Evolutionary conservation across 83 land plant species (phyloP), one percentile per base, ranked within the genome.

Genomic region (Larix sibirica): DNA sequence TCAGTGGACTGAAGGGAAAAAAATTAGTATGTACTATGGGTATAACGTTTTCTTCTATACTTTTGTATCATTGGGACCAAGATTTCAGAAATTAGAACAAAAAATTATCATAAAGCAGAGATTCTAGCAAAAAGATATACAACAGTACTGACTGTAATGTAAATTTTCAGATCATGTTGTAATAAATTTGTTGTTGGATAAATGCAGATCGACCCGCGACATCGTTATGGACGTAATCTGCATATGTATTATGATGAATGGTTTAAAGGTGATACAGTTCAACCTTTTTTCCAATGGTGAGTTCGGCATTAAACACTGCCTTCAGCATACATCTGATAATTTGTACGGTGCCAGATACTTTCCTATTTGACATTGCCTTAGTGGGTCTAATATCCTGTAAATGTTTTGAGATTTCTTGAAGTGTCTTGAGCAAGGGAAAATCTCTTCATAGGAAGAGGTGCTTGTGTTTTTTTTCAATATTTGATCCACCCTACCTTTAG

Each of bases 201-300:
- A 70, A 10, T 65, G 84, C 92, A 97, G 99, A 90, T 97, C 82
- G 99, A 97, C 59, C 93, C 99, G 20, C 88, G 96, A 36, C 99
- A 97, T 89, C 91, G 99, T 5, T 97, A 97, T 90, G 99, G 99
- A 54, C 96, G 91, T 47, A 97, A 97, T 83, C 83, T 97, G 47
- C 95, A 94, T 20, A 88, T 88, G 62, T 97, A 97, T 82, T 97
- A 90, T 80, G 84, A 79, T 67, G 66, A 79, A n/a, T 97, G 99
- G 99, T 83, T 92, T 36, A 80, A 92, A 40, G 86, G 90, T 68
- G 88, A 90, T 33, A 97, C 95, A 80, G 56, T 61, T 68, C 89
- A 97, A 68, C 98, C 99, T 26, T 97, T 97, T 88, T 97, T 95
- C 86, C 94, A 97, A 80, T 97, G 99, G 98, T 95, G 85, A 81